Conservation (phyloP, 306 rosid species). For the Gastrolobium bilobum region DNA sequence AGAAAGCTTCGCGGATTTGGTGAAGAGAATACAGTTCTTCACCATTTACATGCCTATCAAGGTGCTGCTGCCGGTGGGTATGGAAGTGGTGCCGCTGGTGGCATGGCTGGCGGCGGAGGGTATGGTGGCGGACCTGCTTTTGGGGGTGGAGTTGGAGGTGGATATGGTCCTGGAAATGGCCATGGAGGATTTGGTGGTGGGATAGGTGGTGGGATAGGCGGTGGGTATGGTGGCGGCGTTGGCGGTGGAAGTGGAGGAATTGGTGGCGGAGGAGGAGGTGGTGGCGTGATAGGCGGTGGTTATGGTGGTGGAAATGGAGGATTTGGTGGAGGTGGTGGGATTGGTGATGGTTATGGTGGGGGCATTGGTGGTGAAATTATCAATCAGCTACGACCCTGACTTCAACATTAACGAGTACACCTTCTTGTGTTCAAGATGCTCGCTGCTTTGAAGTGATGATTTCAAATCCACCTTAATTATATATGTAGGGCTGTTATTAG, state of each 20-base stretch:
- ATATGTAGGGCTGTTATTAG: neutral
- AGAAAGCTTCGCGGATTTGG: constrained; percentile 51
- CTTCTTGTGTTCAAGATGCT: neutral
- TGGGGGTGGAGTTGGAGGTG: constrained; percentile 48
- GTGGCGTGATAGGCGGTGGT: constrained; percentile 40
- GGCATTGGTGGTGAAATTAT: constrained; percentile 35
- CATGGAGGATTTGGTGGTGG: constrained; percentile 38
- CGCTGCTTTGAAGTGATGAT: neutral
- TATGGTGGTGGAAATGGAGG: constrained; percentile 48
- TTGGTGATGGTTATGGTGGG: constrained; percentile 2
- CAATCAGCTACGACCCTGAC: constrained; percentile 31
- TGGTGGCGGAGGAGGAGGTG: constrained; percentile 17
- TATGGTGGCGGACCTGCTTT: constrained; percentile 39
- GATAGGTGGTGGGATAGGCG: constrained; percentile 24
- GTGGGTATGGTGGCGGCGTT: constrained; percentile 37
- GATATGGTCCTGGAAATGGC: neutral
- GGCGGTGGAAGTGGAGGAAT: constrained; percentile 49
- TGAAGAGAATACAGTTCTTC: constrained; percentile 42
- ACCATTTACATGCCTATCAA: constrained; percentile 50
- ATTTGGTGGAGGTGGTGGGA: constrained; percentile 48
- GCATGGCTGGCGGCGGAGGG: constrained; percentile 33
- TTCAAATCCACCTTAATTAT: neutral
- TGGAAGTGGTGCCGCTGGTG: constrained; percentile 40
- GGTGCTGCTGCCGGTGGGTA: constrained; percentile 31
- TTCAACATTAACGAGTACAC: neutral